Percentiles rank a stretch among this genome's conserved stretches.
These are phyloP conservation scores for Arabidopsis thaliana DNA, from an alignment of 345 rosid species.

Conservation along the genomic window TAIR10.1 NC_003070.9:12005001-12005500, in stretches of 20 bases:
- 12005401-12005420: not conserved
- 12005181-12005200: constrained; percentile 71
- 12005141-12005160: constrained; percentile 35
- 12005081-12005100: constrained; percentile 46
- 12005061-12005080: not conserved
- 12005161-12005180: constrained; percentile 47
- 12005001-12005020: not conserved
- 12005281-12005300: constrained; percentile 66
- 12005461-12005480: not conserved
- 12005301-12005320: constrained; percentile 78
- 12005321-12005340: constrained; percentile 71
- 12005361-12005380: not conserved
- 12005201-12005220: constrained; percentile 81
- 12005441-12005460: not conserved
- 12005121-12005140: constrained; percentile 31
- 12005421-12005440: not conserved
- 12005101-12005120: constrained; percentile 49
- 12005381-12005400: not conserved
- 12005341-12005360: constrained; percentile 68
- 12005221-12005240: constrained; percentile 75
- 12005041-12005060: not conserved
- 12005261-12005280: constrained; percentile 77
- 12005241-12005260: constrained; percentile 65
- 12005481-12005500: not conserved
- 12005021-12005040: constrained; percentile 1